Evolutionary conservation across 495 filamentous ascomycete species (phyloP).

Genomic region (Talaromyces adpressus): DNA sequence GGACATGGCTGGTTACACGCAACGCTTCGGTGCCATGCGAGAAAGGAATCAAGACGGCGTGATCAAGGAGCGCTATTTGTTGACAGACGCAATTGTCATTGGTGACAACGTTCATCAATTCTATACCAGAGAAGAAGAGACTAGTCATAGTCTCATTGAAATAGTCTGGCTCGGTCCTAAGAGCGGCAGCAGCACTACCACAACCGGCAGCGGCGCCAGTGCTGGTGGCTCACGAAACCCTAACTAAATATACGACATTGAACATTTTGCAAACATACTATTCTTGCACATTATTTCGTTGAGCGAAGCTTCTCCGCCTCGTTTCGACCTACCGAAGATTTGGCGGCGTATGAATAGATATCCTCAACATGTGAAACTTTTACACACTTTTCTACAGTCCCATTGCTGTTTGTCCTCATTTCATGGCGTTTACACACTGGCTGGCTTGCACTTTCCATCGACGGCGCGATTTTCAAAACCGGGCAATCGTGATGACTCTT

Average conservation of each 20-base stretch:
- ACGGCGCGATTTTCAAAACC: slow-evolving; percentile 5
- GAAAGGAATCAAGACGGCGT: slow-evolving; percentile 33
- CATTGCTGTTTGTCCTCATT: slow-evolving; percentile 2
- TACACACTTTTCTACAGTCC: background rate
- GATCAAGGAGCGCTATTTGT: slow-evolving; percentile 38
- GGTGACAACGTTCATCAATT: slow-evolving; percentile 43
- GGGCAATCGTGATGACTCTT: slow-evolving; percentile 6
- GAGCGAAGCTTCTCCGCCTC: slow-evolving; percentile 1
- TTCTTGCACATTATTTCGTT: slow-evolving; percentile 10
- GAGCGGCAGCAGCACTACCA: slow-evolving; percentile 14
- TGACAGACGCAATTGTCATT: slow-evolving; percentile 34
- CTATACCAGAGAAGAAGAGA: slow-evolving; percentile 40
- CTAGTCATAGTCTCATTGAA: slow-evolving; percentile 41
- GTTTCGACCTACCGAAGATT: background rate
- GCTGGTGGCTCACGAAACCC: slow-evolving; percentile 9
- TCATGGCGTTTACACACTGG: slow-evolving; percentile 9
- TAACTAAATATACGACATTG: slow-evolving; percentile 3
- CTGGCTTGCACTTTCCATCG: slow-evolving; percentile 3
- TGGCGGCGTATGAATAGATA: slow-evolving; percentile 4
- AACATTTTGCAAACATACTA: slow-evolving; percentile 5
- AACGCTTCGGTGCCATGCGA: slow-evolving; percentile 47
- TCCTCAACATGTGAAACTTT: slow-evolving; percentile 3
- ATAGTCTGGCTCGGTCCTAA: slow-evolving; percentile 44
- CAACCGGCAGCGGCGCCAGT: slow-evolving; percentile 27
- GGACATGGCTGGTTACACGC: slow-evolving; percentile 41